Base-by-base conservation (phyloP, 495 filamentous ascomycete genomes). In the Daldinia decipiens region DNA sequence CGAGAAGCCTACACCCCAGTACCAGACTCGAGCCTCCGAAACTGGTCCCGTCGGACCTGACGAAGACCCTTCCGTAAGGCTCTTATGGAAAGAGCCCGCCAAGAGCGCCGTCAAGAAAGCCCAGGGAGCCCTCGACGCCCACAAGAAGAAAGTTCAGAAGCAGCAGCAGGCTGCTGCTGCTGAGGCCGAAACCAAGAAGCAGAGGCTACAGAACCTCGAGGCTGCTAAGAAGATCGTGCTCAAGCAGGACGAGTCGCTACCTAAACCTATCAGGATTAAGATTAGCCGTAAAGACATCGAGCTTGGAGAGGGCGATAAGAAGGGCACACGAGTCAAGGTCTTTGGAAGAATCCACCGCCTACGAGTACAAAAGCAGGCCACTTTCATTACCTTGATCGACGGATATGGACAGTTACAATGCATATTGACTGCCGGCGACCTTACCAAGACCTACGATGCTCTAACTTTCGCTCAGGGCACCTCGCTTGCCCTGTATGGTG, bases 371-470 rank as follows among this genome's bases (percentile, higher is more conserved):
- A 97, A 96, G 83, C 90, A 92, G 68, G 87, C 92, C 47, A 88
- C 93, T 47, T 99, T 99, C 80, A 81, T 98, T 70, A 95, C 90
- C 11, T 83, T 99, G 38, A 82, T 89, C 74, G 95, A 98, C 74
- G 95, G 95, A 40, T 95, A 95, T 72, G 95, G 95, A 24, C 89
- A 90, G 72, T 82, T 99, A 66, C 95, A 98, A 84, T 96, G 93
- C 70, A 86, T 99, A 69, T 78, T 99, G 70, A 72, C 78, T 43
- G 87, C 92, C 1, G 93, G 93, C 31, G 86, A 91, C 51, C 83
- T 99, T 72, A 90, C 92, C 71, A 95, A 93, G 84, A 95, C 93
- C 29, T 96, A 97, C 83, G 94, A 98, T 79, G 92, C 93, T 56
- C 80, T 97, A 72, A 92, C 91, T 19, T 88, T 99, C 61, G 94